phyloP scores from a whole-genome alignment of 441 rosid species.

The Pelargonium cotyledonis region DNA sequence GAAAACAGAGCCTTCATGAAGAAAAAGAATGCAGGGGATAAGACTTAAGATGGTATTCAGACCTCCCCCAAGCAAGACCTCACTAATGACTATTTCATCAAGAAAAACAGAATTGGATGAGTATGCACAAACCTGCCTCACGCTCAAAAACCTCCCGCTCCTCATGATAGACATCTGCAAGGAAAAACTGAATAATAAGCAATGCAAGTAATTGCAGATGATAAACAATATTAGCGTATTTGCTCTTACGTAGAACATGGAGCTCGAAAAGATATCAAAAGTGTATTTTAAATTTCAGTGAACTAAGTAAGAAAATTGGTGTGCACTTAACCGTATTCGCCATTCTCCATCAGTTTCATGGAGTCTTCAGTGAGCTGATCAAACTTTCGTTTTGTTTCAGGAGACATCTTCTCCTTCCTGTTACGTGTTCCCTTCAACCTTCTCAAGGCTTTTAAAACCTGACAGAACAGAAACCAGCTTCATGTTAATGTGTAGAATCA shows the following conservation, averaged over 20 bases:
- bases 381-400: constrained; percentile 64
- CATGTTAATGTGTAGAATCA: constrained; percentile 1
- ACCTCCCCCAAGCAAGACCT: not conserved
- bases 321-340: constrained; percentile 71
- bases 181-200: constrained; percentile 9
- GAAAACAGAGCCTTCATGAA: not conserved
- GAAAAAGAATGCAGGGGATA: not conserved
- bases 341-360: constrained; percentile 64
- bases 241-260: not conserved
- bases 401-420: constrained; percentile 77
- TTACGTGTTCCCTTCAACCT: constrained; percentile 81
- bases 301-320: constrained; percentile 6
- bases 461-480: constrained; percentile 17
- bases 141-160: constrained; percentile 66
- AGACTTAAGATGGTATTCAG: not conserved
- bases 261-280: not conserved
- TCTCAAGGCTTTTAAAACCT: constrained; percentile 84
- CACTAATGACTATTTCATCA: not conserved
- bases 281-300: not conserved
- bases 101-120: constrained; percentile 6
- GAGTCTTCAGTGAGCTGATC: constrained; percentile 98
- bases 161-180: constrained; percentile 83
- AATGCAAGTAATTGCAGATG: too few species aligned
- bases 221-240: not conserved
- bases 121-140: constrained; percentile 70